phyloP scores from a whole-genome alignment of 306 rosid genomes.

The Fragaria iinumae region DNA sequence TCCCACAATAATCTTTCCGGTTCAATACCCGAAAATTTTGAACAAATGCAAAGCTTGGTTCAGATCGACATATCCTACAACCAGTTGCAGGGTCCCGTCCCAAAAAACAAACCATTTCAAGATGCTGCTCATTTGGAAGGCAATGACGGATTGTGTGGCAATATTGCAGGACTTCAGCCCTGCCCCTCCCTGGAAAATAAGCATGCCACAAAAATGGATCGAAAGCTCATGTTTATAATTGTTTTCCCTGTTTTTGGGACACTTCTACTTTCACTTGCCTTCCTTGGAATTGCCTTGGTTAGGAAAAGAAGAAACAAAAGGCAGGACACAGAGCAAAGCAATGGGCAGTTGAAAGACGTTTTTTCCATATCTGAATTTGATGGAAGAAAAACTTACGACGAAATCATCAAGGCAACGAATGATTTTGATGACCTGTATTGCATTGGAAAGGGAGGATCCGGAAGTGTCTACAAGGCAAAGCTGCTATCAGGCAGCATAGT shows the following conservation, averaged over 20 bases:
- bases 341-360: not conserved
- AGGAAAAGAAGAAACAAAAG: not conserved
- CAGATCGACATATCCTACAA: too few relatives aligned
- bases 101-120: too few relatives aligned
- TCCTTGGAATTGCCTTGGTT: not conserved
- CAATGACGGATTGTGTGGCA: too few relatives aligned
- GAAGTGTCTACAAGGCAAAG: constrained; percentile 17
- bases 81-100: too few relatives aligned
- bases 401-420: constrained; percentile 16
- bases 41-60: too few relatives aligned
- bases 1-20: too few relatives aligned
- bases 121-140: too few relatives aligned
- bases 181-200: not conserved
- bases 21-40: too few relatives aligned
- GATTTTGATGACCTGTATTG: constrained; percentile 4
- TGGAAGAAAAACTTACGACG: not conserved
- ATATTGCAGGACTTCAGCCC: too few relatives aligned
- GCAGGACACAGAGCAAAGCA: not conserved
- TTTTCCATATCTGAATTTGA: constrained; percentile 2
- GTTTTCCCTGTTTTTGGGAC: constrained; percentile 7
- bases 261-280: not conserved
- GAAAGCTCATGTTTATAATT: not conserved
- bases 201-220: not conserved
- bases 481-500: not conserved
- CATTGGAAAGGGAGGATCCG: constrained; percentile 19